These are phyloP conservation scores for Huntiella moniliformis DNA, from an alignment of 2,329 filamentous ascomycete genomes.

Conservation along the genomic window DNA sequence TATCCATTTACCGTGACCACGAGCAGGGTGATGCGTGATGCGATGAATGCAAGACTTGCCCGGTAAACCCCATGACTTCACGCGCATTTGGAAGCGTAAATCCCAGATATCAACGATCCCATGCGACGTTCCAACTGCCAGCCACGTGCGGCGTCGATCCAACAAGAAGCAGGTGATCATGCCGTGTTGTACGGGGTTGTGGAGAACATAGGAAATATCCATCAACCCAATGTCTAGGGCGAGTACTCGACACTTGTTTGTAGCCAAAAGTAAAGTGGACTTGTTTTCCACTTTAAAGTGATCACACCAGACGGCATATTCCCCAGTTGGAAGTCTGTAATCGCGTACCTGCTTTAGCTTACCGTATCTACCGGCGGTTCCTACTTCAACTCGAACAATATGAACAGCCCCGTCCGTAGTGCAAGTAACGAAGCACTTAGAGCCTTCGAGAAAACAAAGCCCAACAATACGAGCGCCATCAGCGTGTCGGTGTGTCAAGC, in stretches of 20 bases:
- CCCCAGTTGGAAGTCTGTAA: slow-evolving; percentile 54
- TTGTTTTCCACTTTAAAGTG: slow-evolving; percentile 67
- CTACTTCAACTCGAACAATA: slow-evolving; percentile 56
- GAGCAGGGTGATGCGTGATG: slow-evolving; percentile 58
- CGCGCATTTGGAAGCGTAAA: slow-evolving; percentile 72
- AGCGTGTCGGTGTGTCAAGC: slow-evolving; percentile 66
- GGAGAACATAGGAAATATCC: slow-evolving; percentile 58
- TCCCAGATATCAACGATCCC: slow-evolving; percentile 92
- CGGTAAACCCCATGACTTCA: slow-evolving; percentile 76
- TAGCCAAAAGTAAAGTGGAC: slow-evolving; percentile 73
- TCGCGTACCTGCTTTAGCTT: slow-evolving; percentile 60
- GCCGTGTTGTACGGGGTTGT: slow-evolving; percentile 82
- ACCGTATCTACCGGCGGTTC: slow-evolving; percentile 44
- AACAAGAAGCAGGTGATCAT: slow-evolving; percentile 82
- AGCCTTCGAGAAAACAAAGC: slow-evolving; percentile 81
- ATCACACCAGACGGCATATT: slow-evolving; percentile 77
- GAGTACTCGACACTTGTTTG: slow-evolving; percentile 65
- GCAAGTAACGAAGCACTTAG: slow-evolving; percentile 81
- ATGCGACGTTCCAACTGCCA: slow-evolving; percentile 79
- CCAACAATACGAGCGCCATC: slow-evolving; percentile 55
- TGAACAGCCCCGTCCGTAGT: slow-evolving; percentile 80
- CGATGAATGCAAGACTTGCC: slow-evolving; percentile 65
- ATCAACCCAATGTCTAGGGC: slow-evolving; percentile 79
- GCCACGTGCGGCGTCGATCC: slow-evolving; percentile 72
- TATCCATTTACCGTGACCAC: slow-evolving; percentile 64